Evolutionary conservation across 2,329 filamentous ascomycete species (phyloP), one percentile per base, ranked within the genome.

Genomic region (Beauveria brongniartii): DNA sequence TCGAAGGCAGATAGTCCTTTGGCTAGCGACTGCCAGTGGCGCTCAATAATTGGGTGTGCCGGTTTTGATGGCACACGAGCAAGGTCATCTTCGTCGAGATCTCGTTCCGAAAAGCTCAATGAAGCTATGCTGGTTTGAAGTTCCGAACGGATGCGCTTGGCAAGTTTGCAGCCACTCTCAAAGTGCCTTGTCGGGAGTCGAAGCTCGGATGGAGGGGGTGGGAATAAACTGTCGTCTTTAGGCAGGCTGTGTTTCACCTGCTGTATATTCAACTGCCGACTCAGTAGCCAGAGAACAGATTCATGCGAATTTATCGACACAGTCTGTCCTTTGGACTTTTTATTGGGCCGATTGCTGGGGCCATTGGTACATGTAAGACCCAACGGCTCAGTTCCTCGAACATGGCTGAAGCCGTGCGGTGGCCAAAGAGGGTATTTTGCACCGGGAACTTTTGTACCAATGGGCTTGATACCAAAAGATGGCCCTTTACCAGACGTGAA

Each of bases 1-100:
- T 99, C 94, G 68, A 92, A 97, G 0, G 92, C 86, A 5, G 90
- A 92, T 14, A 92, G 77, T 0, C 79, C 79, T 1, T 78, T 79
- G 50, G 79, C 74, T 37, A 97, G 79, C 0, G 80, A 78, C 3
- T 77, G 71, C 67, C 86, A 90, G 2, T 91, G 75, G 2, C 78
- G 77, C 14, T 71, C 67, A 52, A 94, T 71, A 20, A 84, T 82
- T 12, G 86, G 79, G 70, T 92, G 87, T 5, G 70, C 65, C 56
- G 69, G 59, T 52, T 59, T 61, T 58, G 61, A 20, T 53, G 65
- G 53, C 16, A 63, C 62, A 18, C 61, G 58, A 0, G 66, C 64
- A 5, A 75, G 63, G 50, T 79, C 75, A 26, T 78, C 77, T 5
- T 74, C 71, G 37, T 71, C 72, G 0, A 67, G 61, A 9, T 69